Evolutionary conservation across 371 early-diverging fungal species (phyloP), one percentile per base, ranked within the genome.

Genomic region (Mucor sp.): DNA sequence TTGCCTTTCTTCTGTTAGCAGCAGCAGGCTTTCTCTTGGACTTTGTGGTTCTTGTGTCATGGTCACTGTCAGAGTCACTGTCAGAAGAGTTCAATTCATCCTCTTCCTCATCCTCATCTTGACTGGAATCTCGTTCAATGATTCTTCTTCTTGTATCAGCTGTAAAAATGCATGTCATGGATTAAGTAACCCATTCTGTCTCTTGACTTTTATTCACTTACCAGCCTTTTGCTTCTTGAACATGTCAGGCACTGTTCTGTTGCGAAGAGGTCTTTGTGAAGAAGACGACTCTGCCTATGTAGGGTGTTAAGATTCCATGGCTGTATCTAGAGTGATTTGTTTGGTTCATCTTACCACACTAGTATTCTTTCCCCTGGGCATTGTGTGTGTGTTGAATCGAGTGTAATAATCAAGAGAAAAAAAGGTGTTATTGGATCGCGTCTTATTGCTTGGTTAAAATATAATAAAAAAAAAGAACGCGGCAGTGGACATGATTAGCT

Each of bases 11-110:
- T 21, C 41, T 56, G 32, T 47, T 57, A 15, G 65, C 48, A 35
- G 35, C 25, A 17, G 39, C 25, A 27, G 47, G 27, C 43, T 64
- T 64, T 57, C 41, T 58, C 53, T 56, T 48, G 21, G 62, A 23
- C 58, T 56, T 53, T 53, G 43, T 62, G 32, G 41, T 14, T 43
- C 21, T 44, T 7, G 39, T 39, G 7, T 64, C 58, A 32, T 44
- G 15, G 3, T 69, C 74, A 50, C 60, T 58, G 3, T 75, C 73
- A 37, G 67, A 68, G 14, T 59, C 50, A 37, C 30, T 65, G 14
- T 69, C 73, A 33, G 76, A 73, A 43, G 72, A 63, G 23, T 69
- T 62, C 7, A 72, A 41, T 60, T 76, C 74, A 50, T 76, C 74
- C 57, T 64, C 76, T 21, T 69, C 44, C n/a, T 69, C 56, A 6